Percentiles rank a stretch among this genome's conserved stretches.
These are phyloP conservation scores for Hammondia hammondi DNA, from an alignment of 169 alveolate species.

Conservation along the genomic window DNA sequence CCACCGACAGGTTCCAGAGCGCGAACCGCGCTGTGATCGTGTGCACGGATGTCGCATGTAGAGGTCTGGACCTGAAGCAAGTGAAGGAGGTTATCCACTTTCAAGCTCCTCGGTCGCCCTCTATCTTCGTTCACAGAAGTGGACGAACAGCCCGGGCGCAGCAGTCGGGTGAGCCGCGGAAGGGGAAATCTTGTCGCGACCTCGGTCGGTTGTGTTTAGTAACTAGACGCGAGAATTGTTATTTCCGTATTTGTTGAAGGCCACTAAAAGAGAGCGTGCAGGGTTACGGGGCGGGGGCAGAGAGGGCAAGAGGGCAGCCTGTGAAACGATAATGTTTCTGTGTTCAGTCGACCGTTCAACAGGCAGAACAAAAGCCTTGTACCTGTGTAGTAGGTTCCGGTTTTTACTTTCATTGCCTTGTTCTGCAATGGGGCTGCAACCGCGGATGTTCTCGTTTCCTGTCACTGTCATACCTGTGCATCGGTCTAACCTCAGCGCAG, in stretches of 20 bases:
- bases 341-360: background rate
- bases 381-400: background rate
- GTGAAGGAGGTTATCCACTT: slow-evolving; percentile 92
- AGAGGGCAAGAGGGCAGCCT: background rate
- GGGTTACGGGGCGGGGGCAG: no score
- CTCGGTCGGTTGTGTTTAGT: no score
- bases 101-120: slow-evolving; percentile 90
- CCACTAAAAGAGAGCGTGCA: no score
- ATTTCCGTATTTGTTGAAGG: no score
- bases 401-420: no score
- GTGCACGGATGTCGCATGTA: slow-evolving; percentile 92
- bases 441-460: background rate
- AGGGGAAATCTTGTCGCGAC: no score
- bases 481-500: no score
- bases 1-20: slow-evolving; percentile 77
- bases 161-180: slow-evolving; percentile 74
- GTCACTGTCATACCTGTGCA: background rate
- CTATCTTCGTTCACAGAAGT: slow-evolving; percentile 91
- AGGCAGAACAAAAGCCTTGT: background rate
- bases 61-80: slow-evolving; percentile 93
- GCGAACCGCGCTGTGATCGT: slow-evolving; percentile 83
- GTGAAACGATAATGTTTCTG: background rate
- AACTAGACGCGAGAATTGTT: no score
- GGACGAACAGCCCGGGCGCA: slow-evolving; percentile 94
- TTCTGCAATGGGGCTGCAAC: no score